These are phyloP conservation scores for Ananas comosus DNA, from an alignment of 176 grass and related monocot genomes.

Conservation along the genomic window DNA sequence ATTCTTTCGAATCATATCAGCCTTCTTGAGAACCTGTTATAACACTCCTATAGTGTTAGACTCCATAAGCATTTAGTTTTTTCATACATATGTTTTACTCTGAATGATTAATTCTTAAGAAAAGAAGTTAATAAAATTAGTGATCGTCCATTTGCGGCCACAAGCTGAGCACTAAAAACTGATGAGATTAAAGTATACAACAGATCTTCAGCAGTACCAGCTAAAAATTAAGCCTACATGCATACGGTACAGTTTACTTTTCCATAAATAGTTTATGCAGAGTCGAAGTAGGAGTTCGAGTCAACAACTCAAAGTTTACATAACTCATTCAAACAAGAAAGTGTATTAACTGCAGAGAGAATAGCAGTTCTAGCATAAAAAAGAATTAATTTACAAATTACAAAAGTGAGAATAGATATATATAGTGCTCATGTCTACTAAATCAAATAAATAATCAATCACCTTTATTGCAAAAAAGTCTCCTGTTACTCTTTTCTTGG, in stretches of 20 bases:
- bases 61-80: background rate
- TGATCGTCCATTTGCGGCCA: background rate
- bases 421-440: background rate
- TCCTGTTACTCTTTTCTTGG: constrained; percentile 84
- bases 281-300: no score
- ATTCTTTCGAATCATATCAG: constrained; percentile 97
- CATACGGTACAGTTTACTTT: no score
- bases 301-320: no score
- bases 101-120: background rate
- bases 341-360: background rate
- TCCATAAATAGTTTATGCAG: no score
- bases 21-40: constrained; percentile 71
- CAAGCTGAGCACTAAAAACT: no score
- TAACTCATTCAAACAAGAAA: background rate
- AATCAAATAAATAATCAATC: constrained; percentile 20
- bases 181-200: no score
- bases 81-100: background rate
- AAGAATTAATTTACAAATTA: background rate
- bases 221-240: no score
- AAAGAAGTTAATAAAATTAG: background rate
- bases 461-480: constrained; percentile 97
- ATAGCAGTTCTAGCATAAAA: background rate
- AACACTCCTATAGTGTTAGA: constrained; percentile 6
- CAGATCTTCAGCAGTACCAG: no score
- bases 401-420: background rate